Percentiles rank a stretch among this genome's conserved stretches.
These are phyloP conservation scores for Puccinia horiana DNA, from an alignment of 1,284 basidiomycete genomes.

Conservation along the genomic window DNA sequence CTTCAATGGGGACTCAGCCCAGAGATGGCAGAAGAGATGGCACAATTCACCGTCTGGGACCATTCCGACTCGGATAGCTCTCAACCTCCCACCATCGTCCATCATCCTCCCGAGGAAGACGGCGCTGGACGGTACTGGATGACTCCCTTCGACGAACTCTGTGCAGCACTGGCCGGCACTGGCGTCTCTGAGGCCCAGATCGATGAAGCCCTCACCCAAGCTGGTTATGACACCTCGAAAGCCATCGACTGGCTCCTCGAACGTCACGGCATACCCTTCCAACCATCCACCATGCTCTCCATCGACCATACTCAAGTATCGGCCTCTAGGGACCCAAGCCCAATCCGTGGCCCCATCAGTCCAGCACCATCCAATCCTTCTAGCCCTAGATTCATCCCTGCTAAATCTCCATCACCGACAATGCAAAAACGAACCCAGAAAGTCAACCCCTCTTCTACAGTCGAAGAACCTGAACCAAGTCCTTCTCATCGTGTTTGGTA, in stretches of 20 bases:
- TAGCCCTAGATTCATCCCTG: background rate
- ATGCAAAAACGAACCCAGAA: background rate
- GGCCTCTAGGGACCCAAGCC: background rate
- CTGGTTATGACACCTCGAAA: background rate
- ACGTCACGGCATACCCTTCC: background rate
- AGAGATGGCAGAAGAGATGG: constrained; percentile 25
- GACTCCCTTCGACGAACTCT: background rate
- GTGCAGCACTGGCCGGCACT: background rate
- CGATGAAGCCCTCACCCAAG: background rate
- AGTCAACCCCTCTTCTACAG: background rate
- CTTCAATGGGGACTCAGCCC: constrained; percentile 20
- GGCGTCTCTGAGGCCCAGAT: background rate
- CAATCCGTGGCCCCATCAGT: background rate
- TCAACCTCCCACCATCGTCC: constrained; percentile 4
- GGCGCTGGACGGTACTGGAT: background rate
- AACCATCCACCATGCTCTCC: background rate
- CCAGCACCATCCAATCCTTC: background rate
- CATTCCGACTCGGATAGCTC: background rate
- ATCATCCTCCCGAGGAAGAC: background rate
- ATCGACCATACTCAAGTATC: background rate
- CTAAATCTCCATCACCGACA: background rate
- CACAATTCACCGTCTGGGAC: constrained; percentile 24
- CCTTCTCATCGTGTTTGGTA: constrained; percentile 22
- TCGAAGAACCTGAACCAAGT: background rate
- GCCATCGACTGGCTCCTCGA: constrained; percentile 8